These are phyloP conservation scores for Talaromyces sp. DNA, from an alignment of 2,329 filamentous ascomycete species.

Conservation along the genomic window DNA sequence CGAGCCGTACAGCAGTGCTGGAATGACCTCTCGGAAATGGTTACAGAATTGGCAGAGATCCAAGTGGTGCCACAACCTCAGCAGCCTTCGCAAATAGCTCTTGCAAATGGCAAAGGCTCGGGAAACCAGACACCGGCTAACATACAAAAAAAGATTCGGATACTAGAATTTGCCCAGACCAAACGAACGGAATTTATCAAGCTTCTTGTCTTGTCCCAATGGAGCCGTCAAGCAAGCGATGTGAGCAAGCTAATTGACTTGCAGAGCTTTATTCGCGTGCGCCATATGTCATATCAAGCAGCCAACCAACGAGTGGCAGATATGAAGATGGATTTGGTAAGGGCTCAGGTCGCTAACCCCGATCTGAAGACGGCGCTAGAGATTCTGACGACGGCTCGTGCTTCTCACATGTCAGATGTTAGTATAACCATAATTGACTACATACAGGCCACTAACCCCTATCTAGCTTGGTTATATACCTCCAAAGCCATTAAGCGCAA, in stretches of 20 bases:
- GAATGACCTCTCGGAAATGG: slow-evolving; percentile 66
- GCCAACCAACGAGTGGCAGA: slow-evolving; percentile 61
- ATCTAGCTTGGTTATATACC: slow-evolving; percentile 68
- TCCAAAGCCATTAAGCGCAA: slow-evolving; percentile 62
- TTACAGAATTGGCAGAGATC: slow-evolving; percentile 65
- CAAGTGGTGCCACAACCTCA: slow-evolving; percentile 49
- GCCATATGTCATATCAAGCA: slow-evolving; percentile 56
- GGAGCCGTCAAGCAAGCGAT: slow-evolving; percentile 72
- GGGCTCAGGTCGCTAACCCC: slow-evolving; percentile 76
- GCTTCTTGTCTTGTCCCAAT: slow-evolving; percentile 81
- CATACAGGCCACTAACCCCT: slow-evolving; percentile 15
- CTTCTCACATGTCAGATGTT: slow-evolving; percentile 74
- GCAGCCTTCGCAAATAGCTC: slow-evolving; percentile 12
- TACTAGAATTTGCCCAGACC: slow-evolving; percentile 73
- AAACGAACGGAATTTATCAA: slow-evolving; percentile 89
- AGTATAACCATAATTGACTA: slow-evolving; percentile 26
- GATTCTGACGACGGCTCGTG: slow-evolving; percentile 71
- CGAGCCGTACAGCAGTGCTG: slow-evolving; percentile 80
- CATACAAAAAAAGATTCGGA: slow-evolving; percentile 65
- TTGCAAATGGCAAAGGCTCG: slow-evolving; percentile 21
- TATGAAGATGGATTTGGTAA: slow-evolving; percentile 66
- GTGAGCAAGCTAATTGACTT: slow-evolving; percentile 88
- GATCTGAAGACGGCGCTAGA: slow-evolving; percentile 87
- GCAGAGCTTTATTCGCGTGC: slow-evolving; percentile 64
- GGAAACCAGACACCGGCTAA: slow-evolving; percentile 51